Conservation (phyloP, 2,329 filamentous ascomycete species). For the Microcyclospora tardicrescens region DNA sequence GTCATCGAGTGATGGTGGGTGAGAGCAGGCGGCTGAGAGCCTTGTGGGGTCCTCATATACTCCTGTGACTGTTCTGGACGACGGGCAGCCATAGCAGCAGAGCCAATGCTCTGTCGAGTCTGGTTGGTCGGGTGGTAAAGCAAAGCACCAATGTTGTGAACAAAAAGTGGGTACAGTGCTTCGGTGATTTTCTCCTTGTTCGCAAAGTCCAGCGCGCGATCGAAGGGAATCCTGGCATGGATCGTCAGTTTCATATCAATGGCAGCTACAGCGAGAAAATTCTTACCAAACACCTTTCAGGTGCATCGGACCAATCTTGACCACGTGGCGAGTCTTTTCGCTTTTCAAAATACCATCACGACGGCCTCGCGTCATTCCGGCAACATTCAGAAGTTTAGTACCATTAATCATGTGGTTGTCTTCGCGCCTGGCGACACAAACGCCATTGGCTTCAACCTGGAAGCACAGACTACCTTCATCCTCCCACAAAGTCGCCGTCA, state of each 20-base stretch:
- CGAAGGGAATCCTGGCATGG: conserved; percentile 78
- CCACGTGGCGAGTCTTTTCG: conserved; percentile 90
- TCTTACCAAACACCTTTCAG: conserved; percentile 91
- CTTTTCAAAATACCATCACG: conserved; percentile 95
- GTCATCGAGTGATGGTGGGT: conserved; percentile 59
- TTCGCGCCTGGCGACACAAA: conserved; percentile 89
- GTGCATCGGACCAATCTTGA: conserved; percentile 99
- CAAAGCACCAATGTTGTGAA: conserved; percentile 88
- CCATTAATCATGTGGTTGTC: conserved; percentile 99
- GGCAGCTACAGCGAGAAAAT: neutral
- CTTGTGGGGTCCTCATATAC: conserved; percentile 47
- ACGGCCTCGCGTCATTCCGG: conserved; percentile 91
- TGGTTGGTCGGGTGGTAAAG: conserved; percentile 90
- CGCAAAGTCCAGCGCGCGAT: conserved; percentile 92
- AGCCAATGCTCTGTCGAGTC: conserved; percentile 50
- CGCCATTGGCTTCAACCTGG: conserved; percentile 89
- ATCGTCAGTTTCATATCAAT: conserved; percentile 5
- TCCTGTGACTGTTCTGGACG: conserved; percentile 39
- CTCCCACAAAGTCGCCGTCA: conserved; percentile 95
- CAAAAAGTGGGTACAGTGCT: conserved; percentile 85
- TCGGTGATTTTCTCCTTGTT: conserved; percentile 99
- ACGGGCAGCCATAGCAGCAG: conserved; percentile 59
- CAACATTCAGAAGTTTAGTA: conserved; percentile 91
- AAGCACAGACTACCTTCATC: conserved; percentile 97
- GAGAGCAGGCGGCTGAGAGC: conserved; percentile 53